Evolutionary conservation across 192 early-diverging fungal species (phyloP), one percentile per base, ranked within the genome.

Genomic region (Hyaloraphidium curvatum): DNA sequence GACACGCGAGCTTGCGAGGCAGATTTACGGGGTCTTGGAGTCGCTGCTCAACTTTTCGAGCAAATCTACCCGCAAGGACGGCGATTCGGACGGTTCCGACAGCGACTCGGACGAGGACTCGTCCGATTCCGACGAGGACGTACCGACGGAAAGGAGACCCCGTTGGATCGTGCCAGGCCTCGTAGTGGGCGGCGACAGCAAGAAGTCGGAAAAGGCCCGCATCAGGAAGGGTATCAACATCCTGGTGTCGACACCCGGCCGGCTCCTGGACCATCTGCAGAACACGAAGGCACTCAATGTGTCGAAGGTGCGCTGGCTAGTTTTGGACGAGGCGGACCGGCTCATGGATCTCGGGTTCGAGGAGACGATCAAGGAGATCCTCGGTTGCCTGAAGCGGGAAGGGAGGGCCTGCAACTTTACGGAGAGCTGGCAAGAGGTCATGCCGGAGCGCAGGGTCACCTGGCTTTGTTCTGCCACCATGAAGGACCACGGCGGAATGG

Each of bases 321-420:
- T 99, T 1, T 68, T 99, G 23, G 95, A 99, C 67, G 95, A 99
- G 66, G 95, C 92, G 7, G 96, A 99, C 73, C 75, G 87, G 11
- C 70, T 99, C 56, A 67, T 99, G 53, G 91, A 99, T 55, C 76
- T 94, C 14, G 96, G 96, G 0, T 97, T 78, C 57, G 71, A 78
- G 59, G 69, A 55, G 22, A 39, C 29, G 1, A 52, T 55, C 22
- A 55, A 55, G 51, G 51, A 11, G 28, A 40, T 30, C 19, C 27
- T 55, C n/a, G 28, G 51, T 26, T 13, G 28, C 21, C 26, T 55
- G 25, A 25, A 50, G n/a, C 27, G 30, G 30, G 30, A 50, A 19
- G 48, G 27, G 2, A 50, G 27, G n/a, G n/a, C n/a, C n/a, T n/a
- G n/a, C n/a, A n/a, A n/a, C n/a, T n/a, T n/a, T n/a, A n/a, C n/a